Evolutionary conservation across 73 alveolate genomes (phyloP).

Genomic region (Paramecium bursaria): DNA sequence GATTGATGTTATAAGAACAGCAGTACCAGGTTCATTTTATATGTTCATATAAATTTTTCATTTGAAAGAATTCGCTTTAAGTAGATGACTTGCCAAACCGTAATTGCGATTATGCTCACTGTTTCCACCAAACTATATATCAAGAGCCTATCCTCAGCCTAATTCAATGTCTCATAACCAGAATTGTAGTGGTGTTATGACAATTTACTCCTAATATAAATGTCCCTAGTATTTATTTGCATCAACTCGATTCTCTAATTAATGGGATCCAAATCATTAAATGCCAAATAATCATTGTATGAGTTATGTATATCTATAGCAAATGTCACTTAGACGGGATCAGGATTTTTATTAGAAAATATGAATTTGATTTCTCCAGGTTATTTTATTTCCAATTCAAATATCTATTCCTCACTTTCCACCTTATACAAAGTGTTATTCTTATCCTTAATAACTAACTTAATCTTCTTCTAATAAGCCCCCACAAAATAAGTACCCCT

Average conservation of each 20-base stretch:
- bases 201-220: slow-evolving; percentile 26
- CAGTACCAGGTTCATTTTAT: too few relatives aligned
- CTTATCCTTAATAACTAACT: slow-evolving; percentile 1
- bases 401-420: slow-evolving; percentile 15
- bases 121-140: slow-evolving; percentile 12
- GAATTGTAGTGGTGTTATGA: neutral
- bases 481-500: slow-evolving; percentile 47
- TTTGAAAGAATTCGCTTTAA: slow-evolving; percentile 25
- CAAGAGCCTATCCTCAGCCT: slow-evolving; percentile 26
- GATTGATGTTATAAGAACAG: too few relatives aligned
- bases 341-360: slow-evolving; percentile 24
- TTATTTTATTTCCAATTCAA: slow-evolving; percentile 15
- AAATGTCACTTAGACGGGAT: neutral
- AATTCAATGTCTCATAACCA: neutral
- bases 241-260: slow-evolving; percentile 10
- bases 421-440: slow-evolving; percentile 12
- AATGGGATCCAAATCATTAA: slow-evolving; percentile 32
- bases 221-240: slow-evolving; percentile 1
- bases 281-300: neutral
- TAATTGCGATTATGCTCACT: slow-evolving; percentile 22
- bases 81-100: slow-evolving; percentile 47
- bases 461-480: neutral
- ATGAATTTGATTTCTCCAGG: slow-evolving; percentile 51
- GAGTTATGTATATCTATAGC: slow-evolving; percentile 56
- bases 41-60: slow-evolving; percentile 50